Conservation (phyloP, 768 basidiomycete genomes). For the Kwoniella sp. region DNA sequence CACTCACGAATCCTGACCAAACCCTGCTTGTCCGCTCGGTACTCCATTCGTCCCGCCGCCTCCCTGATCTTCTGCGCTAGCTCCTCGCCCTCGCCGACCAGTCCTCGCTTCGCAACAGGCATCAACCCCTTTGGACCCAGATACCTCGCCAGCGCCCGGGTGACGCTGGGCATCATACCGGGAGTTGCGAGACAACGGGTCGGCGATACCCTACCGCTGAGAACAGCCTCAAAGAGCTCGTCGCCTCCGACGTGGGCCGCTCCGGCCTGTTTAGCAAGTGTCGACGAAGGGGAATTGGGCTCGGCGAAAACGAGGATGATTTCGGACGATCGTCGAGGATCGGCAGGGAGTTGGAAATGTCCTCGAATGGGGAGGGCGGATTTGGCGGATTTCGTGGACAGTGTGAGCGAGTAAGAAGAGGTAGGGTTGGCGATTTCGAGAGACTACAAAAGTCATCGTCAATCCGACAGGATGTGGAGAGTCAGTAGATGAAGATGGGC, state of each 20-base stretch:
- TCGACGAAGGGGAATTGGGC: slow-evolving; percentile 68
- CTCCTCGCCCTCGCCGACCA: slow-evolving; percentile 77
- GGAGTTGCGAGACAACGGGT: slow-evolving; percentile 84
- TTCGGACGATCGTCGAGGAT: slow-evolving; percentile 67
- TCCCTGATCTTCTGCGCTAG: slow-evolving; percentile 77
- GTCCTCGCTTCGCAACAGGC: slow-evolving; percentile 91
- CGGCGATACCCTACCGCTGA: slow-evolving; percentile 72
- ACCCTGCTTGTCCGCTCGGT: slow-evolving; percentile 87
- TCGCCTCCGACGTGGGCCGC: slow-evolving; percentile 87
- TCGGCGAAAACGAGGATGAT: slow-evolving; percentile 92
- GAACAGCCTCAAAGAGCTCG: slow-evolving; percentile 81
- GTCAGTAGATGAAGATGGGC: not conserved
- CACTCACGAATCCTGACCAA: slow-evolving; percentile 75
- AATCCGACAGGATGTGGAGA: too few relatives aligned
- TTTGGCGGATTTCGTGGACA: slow-evolving; percentile 77
- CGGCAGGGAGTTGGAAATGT: slow-evolving; percentile 78
- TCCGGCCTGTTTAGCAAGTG: slow-evolving; percentile 73
- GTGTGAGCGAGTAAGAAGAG: slow-evolving; percentile 75
- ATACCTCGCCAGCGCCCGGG: slow-evolving; percentile 73
- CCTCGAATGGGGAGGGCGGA: slow-evolving; percentile 86
- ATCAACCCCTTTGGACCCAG: slow-evolving; percentile 88
- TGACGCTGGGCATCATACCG: slow-evolving; percentile 74
- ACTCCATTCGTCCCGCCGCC: slow-evolving; percentile 81
- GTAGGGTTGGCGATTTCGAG: slow-evolving; percentile 77
- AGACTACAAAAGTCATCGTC: slow-evolving; percentile 61